Evolutionary conservation across 805 yeast genomes (phyloP).

Genomic region (Candida railenensis): DNA sequence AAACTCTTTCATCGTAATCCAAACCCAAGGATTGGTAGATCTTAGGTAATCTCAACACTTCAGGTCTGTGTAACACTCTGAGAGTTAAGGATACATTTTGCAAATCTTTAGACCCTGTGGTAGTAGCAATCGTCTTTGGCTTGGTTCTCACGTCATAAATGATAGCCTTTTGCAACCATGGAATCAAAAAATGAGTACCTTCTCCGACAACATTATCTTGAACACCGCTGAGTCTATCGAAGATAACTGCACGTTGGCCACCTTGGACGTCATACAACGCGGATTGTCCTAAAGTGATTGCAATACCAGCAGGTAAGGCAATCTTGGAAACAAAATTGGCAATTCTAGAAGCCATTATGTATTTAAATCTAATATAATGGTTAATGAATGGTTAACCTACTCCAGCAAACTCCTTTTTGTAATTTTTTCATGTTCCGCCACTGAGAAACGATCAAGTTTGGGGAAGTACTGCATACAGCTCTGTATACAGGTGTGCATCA

Average conservation of each 20-base stretch:
- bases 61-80: constrained; percentile 93
- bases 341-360: constrained; percentile 33
- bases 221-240: constrained; percentile 89
- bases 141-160: constrained; percentile 92
- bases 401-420: not conserved
- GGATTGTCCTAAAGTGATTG: constrained; percentile 70
- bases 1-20: constrained; percentile 92
- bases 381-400: not conserved
- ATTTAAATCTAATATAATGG: not conserved
- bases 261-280: constrained; percentile 95
- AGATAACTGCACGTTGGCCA: constrained; percentile 92
- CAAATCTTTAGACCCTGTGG: constrained; percentile 95
- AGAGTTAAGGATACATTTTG: constrained; percentile 93
- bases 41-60: constrained; percentile 72
- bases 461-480: not conserved
- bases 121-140: constrained; percentile 89
- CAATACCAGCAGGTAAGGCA: constrained; percentile 72
- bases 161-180: constrained; percentile 94
- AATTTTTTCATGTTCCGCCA: not conserved
- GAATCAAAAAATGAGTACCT: constrained; percentile 93
- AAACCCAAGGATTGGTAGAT: constrained; percentile 90
- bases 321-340: constrained; percentile 41
- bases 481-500: not conserved
- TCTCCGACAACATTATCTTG: constrained; percentile 88
- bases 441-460: constrained; percentile 3